Base-by-base conservation (phyloP, 805 yeast genomes). In the Saccharomycopsis guyanensis region DNA sequence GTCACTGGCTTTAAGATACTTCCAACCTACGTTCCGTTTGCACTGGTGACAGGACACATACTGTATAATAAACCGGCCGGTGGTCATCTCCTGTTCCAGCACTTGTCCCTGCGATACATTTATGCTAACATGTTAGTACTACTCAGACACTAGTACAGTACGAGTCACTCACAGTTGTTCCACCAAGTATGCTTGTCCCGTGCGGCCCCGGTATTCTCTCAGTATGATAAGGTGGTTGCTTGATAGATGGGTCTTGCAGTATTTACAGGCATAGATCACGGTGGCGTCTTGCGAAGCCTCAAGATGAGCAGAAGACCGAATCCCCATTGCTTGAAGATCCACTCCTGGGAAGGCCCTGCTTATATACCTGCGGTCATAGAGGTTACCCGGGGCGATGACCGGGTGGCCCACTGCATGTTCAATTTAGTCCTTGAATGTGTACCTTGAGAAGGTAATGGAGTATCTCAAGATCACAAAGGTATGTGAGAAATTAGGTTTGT, bases 1-100 rank as follows among this genome's bases (percentile, higher is more conserved):
- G 24, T 63, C 59, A 27, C 66, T 69, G 38, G 82, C 71, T 53
- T 65, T 66, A 34, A 78, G 57, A 55, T 81, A 81, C 50, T 71
- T 73, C 87, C 87, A 81, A 2, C 86, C 87, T 15, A 81, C 63
- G 43, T 71, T 61, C 3, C 61, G 58, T 42, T 64, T 63, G 56
- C 87, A 81, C 51, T 72, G 73, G 38, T 69, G 72, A 55, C 87
- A 81, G 32, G 56, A 55, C 25, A 79, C 68, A 54, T 78, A 81
- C 49, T 78, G 71, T 2, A 81, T 82, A 0, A 66, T 56, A 54
- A 78, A 81, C 20, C 57, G 57, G 0, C 86, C 87, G 0, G 86
- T 79, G 24, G 72, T 64, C 86, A 81, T 80, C 33, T 65, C 57
- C 31, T 75, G 62, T 13, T 61, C 62, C 47, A 66, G 72, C 2